A percentile compares a stretch with the other conserved stretches of the same genome.
Conservation (phyloP, 2,329 filamentous ascomycete genomes). For the Leptographium galeiforme region DNA sequence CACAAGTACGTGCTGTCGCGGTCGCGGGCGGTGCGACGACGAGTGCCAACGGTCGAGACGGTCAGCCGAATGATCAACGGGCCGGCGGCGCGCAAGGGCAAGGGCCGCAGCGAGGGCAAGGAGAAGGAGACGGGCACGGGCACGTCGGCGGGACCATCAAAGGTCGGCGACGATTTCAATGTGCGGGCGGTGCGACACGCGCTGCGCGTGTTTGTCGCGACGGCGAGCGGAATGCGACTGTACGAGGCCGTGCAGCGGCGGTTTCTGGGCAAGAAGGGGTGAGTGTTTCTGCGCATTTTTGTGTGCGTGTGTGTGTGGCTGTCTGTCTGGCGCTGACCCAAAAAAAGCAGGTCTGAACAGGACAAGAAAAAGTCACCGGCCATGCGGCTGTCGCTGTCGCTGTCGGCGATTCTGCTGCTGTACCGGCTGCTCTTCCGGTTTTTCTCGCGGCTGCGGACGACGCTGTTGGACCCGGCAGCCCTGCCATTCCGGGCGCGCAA, state of each 20-base stretch:
- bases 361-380: slow-evolving; percentile 51
- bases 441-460: slow-evolving; percentile 63
- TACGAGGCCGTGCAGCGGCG: slow-evolving; percentile 39
- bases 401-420: slow-evolving; percentile 69
- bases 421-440: slow-evolving; percentile 87
- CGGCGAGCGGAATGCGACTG: slow-evolving; percentile 48
- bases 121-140: background rate
- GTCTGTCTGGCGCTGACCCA: background rate
- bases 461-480: slow-evolving; percentile 68
- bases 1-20: slow-evolving; percentile 73
- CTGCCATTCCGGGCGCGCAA: slow-evolving; percentile 73
- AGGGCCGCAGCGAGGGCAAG: background rate
- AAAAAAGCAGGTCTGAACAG: slow-evolving; percentile 22
- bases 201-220: slow-evolving; percentile 54
- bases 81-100: slow-evolving; percentile 5
- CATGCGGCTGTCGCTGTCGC: slow-evolving; percentile 64
- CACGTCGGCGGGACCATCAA: background rate
- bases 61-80: slow-evolving; percentile 43
- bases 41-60: slow-evolving; percentile 40
- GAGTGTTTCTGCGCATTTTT: slow-evolving; percentile 11
- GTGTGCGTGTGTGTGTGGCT: slow-evolving; percentile 15
- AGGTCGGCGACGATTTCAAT: slow-evolving; percentile 50
- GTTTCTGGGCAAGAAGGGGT: slow-evolving; percentile 22
- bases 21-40: slow-evolving; percentile 42
- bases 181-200: slow-evolving; percentile 57